These are phyloP conservation scores for Malus sieversii DNA, from an alignment of 306 rosid species.

Conservation along the genomic window DNA sequence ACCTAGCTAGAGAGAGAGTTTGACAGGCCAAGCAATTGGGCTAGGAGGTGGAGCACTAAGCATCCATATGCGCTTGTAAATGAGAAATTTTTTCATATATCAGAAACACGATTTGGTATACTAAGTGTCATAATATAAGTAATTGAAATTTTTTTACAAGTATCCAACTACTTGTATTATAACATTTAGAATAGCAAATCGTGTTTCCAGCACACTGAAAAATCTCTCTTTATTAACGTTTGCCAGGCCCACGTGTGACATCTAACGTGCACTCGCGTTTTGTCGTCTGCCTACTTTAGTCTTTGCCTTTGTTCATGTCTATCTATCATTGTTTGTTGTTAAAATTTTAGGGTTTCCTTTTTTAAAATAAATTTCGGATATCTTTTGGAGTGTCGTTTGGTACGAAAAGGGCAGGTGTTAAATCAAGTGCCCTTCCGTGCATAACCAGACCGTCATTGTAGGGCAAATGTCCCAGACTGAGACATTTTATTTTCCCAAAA, in stretches of 20 bases:
- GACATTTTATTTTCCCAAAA: background rate
- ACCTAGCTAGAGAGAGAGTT: slow-evolving; percentile 3
- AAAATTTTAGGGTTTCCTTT: background rate
- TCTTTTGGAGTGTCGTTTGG: background rate
- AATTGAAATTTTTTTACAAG: too few relatives aligned
- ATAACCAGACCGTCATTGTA: slow-evolving; percentile 27
- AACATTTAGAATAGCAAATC: too few relatives aligned
- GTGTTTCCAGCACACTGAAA: rapidly evolving
- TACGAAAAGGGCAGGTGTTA: slow-evolving; percentile 22
- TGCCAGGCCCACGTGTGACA: slow-evolving; percentile 42
- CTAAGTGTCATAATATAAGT: too few relatives aligned
- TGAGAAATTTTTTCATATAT: too few relatives aligned
- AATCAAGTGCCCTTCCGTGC: slow-evolving; percentile 35
- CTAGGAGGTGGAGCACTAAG: slow-evolving; percentile 41
- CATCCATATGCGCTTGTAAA: slow-evolving; percentile 38
- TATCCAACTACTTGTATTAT: too few relatives aligned
- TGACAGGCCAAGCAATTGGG: slow-evolving; percentile 39
- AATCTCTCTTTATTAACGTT: background rate
- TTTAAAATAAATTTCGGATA: background rate
- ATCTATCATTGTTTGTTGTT: background rate
- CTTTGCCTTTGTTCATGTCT: background rate
- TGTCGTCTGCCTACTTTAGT: slow-evolving; percentile 15
- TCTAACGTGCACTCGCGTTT: slow-evolving; percentile 42
- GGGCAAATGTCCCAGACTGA: slow-evolving; percentile 17
- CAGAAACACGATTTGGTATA: too few relatives aligned